These are phyloP conservation scores for Sporobolomyces phaffii DNA, from an alignment of 768 basidiomycete species.

Conservation along the genomic window DNA sequence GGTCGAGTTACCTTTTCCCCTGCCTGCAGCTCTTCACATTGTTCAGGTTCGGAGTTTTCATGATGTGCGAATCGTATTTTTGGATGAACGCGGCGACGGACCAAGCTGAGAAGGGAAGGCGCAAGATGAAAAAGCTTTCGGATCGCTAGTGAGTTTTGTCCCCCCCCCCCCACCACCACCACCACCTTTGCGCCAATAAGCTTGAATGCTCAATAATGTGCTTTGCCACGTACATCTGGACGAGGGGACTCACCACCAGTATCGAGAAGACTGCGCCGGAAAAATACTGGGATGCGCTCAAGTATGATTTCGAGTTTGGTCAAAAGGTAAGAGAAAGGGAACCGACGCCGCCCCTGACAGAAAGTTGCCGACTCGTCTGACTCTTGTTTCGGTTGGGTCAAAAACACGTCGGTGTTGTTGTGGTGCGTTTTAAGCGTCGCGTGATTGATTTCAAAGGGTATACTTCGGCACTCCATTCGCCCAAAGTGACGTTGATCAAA, in stretches of 20 bases:
- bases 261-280: constrained; percentile 30
- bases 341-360: too few relatives aligned
- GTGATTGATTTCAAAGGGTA: constrained; percentile 37
- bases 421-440: background rate
- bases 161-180: background rate
- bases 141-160: constrained; percentile 9
- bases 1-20: background rate
- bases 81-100: background rate
- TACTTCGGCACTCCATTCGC: constrained; percentile 16
- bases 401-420: too few relatives aligned
- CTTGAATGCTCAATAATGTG: too few relatives aligned
- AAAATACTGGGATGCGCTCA: constrained; percentile 34
- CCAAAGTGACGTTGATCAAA: constrained; percentile 34
- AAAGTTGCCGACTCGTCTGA: background rate
- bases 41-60: constrained; percentile 3
- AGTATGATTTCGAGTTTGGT: constrained; percentile 37
- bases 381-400: too few relatives aligned
- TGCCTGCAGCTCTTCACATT: constrained; percentile 7
- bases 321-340: constrained; percentile 9
- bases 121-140: background rate
- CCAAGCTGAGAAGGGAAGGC: constrained; percentile 8
- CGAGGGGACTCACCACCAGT: too few relatives aligned
- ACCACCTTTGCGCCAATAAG: too few relatives aligned
- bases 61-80: constrained; percentile 3
- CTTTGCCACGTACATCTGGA: too few relatives aligned